These are phyloP conservation scores for Ophiostoma quercus DNA, from an alignment of 2,329 filamentous ascomycete species.

Conservation along the genomic window DNA sequence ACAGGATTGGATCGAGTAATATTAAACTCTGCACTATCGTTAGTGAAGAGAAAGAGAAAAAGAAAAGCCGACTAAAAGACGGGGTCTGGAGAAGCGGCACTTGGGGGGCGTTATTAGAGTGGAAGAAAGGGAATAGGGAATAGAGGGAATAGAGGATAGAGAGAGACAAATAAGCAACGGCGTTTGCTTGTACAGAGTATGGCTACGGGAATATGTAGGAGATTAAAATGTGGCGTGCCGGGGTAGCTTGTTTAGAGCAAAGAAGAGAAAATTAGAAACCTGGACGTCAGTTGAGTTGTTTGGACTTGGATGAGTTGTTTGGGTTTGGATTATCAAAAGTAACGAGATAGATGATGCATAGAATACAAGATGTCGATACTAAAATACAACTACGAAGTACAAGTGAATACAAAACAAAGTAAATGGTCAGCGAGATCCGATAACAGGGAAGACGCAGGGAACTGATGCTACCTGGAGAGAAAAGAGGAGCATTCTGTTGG, in stretches of 20 bases:
- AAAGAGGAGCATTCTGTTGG: not conserved
- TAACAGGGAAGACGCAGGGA: not conserved
- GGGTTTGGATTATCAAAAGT: not conserved
- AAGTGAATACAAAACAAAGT: too few species aligned
- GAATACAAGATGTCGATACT: too few species aligned
- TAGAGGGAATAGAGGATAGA: not conserved
- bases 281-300: too few species aligned
- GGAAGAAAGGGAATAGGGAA: not conserved
- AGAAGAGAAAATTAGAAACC: too few species aligned
- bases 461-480: not conserved
- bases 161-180: not conserved
- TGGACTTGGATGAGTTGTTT: too few species aligned
- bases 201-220: not conserved
- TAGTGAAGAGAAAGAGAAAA: too few species aligned
- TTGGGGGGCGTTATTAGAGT: not conserved
- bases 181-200: not conserved
- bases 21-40: not conserved
- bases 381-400: too few species aligned
- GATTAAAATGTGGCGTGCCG: not conserved
- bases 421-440: not conserved
- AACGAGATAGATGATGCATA: not conserved
- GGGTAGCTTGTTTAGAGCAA: not conserved
- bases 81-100: constrained; percentile 9
- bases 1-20: constrained; percentile 6
- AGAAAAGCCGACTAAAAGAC: not conserved